Evolutionary conservation across 306 rosid genomes (phyloP).

Genomic region (Dalbergia cochinchinensis): DNA sequence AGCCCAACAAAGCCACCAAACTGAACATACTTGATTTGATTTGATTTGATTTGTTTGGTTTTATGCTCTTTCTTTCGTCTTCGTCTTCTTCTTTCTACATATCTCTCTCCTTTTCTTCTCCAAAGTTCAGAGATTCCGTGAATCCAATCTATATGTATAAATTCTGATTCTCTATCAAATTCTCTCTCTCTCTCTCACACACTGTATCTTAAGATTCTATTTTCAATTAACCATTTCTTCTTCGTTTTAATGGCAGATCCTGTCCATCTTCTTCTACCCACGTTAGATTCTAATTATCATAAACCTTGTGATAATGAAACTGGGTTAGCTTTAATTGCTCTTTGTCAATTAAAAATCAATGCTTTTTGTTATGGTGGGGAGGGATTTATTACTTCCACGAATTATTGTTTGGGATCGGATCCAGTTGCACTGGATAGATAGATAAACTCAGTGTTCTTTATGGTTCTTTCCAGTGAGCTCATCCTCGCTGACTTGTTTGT

Average conservation of each 20-base stretch:
- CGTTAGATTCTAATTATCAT: conserved; percentile 55
- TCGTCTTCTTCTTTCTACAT: background rate
- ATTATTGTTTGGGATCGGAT: conserved; percentile 56
- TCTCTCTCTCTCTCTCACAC: background rate
- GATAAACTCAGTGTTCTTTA: conserved; percentile 8
- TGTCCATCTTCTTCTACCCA: conserved; percentile 54
- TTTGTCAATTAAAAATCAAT: conserved; percentile 25
- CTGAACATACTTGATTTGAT: background rate
- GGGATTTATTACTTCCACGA: conserved; percentile 28
- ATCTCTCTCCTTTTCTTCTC: background rate
- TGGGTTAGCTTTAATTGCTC: background rate
- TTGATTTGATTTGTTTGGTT: background rate
- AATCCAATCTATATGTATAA: conserved; percentile 28
- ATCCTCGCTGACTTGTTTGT: background rate
- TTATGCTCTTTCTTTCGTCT: background rate
- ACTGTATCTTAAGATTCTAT: conserved; percentile 6
- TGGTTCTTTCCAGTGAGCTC: conserved; percentile 39
- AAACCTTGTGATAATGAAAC: background rate
- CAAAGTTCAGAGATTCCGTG: conserved; percentile 15
- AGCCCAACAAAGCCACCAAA: conserved; percentile 37
- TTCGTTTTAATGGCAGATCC: conserved; percentile 66
- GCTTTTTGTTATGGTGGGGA: background rate
- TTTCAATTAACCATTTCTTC: conserved; percentile 33
- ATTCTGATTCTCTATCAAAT: conserved; percentile 21
- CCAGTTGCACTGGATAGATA: conserved; percentile 52